These are phyloP conservation scores for Capronia coronata DNA, from an alignment of 2,329 filamentous ascomycete species.

Conservation along the genomic window DNA sequence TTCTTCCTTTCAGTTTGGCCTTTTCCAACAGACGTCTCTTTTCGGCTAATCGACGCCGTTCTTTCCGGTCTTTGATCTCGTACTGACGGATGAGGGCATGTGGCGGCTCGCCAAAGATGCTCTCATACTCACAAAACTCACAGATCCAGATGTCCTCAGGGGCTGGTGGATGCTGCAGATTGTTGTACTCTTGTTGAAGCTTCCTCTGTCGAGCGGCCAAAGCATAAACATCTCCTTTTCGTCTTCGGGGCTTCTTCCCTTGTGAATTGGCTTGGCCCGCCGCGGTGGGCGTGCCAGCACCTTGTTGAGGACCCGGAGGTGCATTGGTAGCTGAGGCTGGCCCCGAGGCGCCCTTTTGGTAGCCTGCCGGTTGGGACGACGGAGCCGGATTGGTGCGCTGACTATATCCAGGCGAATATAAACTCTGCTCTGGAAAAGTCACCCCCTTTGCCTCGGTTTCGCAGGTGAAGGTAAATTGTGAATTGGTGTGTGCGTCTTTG, in stretches of 20 bases:
- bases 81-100: slow-evolving; percentile 81
- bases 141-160: slow-evolving; percentile 85
- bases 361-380: slow-evolving; percentile 30
- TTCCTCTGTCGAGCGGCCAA: slow-evolving; percentile 71
- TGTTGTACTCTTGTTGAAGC: slow-evolving; percentile 68
- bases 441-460: slow-evolving; percentile 79
- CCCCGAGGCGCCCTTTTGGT: slow-evolving; percentile 43
- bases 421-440: slow-evolving; percentile 61
- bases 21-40: slow-evolving; percentile 80
- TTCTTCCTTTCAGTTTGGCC: slow-evolving; percentile 86
- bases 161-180: slow-evolving; percentile 65
- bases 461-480: slow-evolving; percentile 94
- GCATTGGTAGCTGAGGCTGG: slow-evolving; percentile 52
- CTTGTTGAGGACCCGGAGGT: slow-evolving; percentile 35
- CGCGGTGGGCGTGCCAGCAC: slow-evolving; percentile 25
- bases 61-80: slow-evolving; percentile 85
- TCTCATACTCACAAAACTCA: slow-evolving; percentile 96
- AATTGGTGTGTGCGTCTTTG: slow-evolving; percentile 62
- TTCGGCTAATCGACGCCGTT: slow-evolving; percentile 78
- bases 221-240: slow-evolving; percentile 63
- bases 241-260: slow-evolving; percentile 59
- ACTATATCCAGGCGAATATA: slow-evolving; percentile 31
- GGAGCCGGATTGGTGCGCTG: slow-evolving; percentile 22
- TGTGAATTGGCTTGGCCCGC: slow-evolving; percentile 42
- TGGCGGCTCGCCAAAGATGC: slow-evolving; percentile 84